Conservation (phyloP, 2,329 filamentous ascomycete species). For the Ophiocordyceps camponoti-floridani region DNA sequence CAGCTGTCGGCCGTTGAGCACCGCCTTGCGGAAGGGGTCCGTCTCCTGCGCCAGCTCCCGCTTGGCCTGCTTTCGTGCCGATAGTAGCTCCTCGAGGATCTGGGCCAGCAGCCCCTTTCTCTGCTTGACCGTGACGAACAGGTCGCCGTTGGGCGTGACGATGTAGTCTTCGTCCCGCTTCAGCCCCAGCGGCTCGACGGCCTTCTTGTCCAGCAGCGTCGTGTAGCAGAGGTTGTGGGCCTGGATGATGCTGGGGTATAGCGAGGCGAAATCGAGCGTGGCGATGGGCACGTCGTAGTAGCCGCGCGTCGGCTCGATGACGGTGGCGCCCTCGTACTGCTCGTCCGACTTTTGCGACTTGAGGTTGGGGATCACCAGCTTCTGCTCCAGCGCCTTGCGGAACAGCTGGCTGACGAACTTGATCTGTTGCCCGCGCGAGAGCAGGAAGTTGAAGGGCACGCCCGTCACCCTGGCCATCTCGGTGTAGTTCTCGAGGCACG, state of each 20-base stretch:
- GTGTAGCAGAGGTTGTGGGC: slow-evolving; percentile 98
- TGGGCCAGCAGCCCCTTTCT: slow-evolving; percentile 85
- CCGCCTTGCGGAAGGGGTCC: slow-evolving; percentile 94
- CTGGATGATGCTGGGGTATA: slow-evolving; percentile 98
- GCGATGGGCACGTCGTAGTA: slow-evolving; percentile 94
- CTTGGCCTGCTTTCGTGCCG: slow-evolving; percentile 90
- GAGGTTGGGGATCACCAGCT: slow-evolving; percentile 84
- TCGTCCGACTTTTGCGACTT: slow-evolving; percentile 55
- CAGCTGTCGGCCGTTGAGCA: slow-evolving; percentile 90
- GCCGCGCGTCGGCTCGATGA: slow-evolving; percentile 84
- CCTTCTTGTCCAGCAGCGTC: slow-evolving; percentile 57
- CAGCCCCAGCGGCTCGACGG: slow-evolving; percentile 57
- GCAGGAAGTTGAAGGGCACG: slow-evolving; percentile 87
- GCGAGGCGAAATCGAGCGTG: slow-evolving; percentile 93
- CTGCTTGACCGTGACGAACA: slow-evolving; percentile 75
- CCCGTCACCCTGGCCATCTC: slow-evolving; percentile 99
- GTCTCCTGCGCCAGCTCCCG: slow-evolving; percentile 75
- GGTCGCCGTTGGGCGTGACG: slow-evolving; percentile 82
- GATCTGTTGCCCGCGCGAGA: slow-evolving; percentile 86
- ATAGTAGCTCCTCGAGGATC: slow-evolving; percentile 83
- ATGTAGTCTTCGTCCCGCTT: slow-evolving; percentile 92
- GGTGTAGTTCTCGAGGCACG: slow-evolving; percentile 96
- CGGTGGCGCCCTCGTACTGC: slow-evolving; percentile 93
- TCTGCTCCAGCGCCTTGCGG: slow-evolving; percentile 82
- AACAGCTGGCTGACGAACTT: slow-evolving; percentile 97